phyloP scores from a whole-genome alignment of 495 filamentous ascomycete genomes.

The Penicillium daleae region DNA sequence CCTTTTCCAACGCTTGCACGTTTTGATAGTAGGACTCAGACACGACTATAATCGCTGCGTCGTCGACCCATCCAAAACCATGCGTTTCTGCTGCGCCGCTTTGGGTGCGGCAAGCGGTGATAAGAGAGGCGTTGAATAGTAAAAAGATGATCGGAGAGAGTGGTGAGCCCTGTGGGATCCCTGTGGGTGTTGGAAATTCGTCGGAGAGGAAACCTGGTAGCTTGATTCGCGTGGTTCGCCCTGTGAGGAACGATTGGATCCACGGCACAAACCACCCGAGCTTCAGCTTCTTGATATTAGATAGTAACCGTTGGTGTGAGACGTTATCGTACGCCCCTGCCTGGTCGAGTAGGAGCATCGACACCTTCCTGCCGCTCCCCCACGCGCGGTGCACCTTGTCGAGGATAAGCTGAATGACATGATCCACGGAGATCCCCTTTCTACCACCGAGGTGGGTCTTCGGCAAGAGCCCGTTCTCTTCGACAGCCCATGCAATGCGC shows the following conservation, averaged over 20 bases:
- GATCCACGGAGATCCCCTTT: neutral
- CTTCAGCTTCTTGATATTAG: neutral
- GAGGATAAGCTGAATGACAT: neutral
- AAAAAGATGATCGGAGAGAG: neutral
- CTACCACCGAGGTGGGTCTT: neutral
- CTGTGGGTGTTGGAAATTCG: neutral
- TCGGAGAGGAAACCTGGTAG: neutral
- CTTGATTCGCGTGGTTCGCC: neutral
- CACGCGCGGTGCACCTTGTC: neutral
- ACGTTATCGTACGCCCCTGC: neutral
- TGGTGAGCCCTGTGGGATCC: neutral
- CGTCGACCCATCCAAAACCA: conserved; percentile 22
- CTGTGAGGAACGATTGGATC: neutral
- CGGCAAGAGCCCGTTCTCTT: neutral
- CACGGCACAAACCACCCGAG: neutral
- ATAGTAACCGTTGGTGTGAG: neutral
- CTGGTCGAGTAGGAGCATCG: neutral
- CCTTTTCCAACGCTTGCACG: conserved; percentile 6
- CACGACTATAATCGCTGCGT: conserved; percentile 14
- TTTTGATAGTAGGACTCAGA: conserved; percentile 7
- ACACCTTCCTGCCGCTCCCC: neutral
- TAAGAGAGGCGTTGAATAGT: neutral
- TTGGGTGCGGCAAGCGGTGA: neutral
- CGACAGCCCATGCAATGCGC: neutral
- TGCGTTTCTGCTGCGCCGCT: neutral